These are phyloP conservation scores for Allantophomopsis cytisporea DNA, from an alignment of 2,329 filamentous ascomycete species.

Conservation along the genomic window DNA sequence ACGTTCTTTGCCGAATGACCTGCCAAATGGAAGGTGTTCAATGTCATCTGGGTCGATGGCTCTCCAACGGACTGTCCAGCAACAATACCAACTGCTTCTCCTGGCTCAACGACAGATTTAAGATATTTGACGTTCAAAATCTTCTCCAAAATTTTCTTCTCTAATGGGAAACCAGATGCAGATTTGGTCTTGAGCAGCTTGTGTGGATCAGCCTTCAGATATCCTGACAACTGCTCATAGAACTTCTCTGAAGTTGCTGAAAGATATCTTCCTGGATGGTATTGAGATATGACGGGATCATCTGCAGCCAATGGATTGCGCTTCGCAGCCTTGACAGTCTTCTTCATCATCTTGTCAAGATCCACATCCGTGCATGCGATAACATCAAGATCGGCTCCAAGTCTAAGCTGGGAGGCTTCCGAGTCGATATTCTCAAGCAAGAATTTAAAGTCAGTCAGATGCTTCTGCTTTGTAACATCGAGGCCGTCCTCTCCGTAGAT, in stretches of 20 bases:
- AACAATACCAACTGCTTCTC: slow-evolving; percentile 92
- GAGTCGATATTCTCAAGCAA: slow-evolving; percentile 75
- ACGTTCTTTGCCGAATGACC: slow-evolving; percentile 98
- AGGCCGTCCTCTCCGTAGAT: slow-evolving; percentile 93
- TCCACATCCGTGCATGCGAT: slow-evolving; percentile 51
- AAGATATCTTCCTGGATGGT: slow-evolving; percentile 62
- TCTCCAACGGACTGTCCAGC: slow-evolving; percentile 95
- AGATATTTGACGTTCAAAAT: slow-evolving; percentile 89
- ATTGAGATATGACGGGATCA: slow-evolving; percentile 63
- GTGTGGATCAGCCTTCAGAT: slow-evolving; percentile 64
- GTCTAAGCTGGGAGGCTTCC: slow-evolving; percentile 62
- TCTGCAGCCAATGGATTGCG: slow-evolving; percentile 33
- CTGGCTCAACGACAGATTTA: slow-evolving; percentile 81
- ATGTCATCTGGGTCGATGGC: slow-evolving; percentile 96
- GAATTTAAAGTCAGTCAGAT: slow-evolving; percentile 83
- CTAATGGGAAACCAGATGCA: slow-evolving; percentile 17
- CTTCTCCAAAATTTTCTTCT: slow-evolving; percentile 41
- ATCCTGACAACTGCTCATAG: slow-evolving; percentile 57
- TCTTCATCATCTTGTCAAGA: slow-evolving; percentile 61
- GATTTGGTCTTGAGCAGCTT: slow-evolving; percentile 38
- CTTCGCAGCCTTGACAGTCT: slow-evolving; percentile 59
- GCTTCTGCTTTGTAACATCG: slow-evolving; percentile 88
- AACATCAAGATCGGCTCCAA: slow-evolving; percentile 43
- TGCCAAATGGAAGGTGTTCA: slow-evolving; percentile 99
- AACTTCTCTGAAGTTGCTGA: slow-evolving; percentile 88